phyloP scores from a whole-genome alignment of 164 flowering plant genomes.

The Santalum album region DNA sequence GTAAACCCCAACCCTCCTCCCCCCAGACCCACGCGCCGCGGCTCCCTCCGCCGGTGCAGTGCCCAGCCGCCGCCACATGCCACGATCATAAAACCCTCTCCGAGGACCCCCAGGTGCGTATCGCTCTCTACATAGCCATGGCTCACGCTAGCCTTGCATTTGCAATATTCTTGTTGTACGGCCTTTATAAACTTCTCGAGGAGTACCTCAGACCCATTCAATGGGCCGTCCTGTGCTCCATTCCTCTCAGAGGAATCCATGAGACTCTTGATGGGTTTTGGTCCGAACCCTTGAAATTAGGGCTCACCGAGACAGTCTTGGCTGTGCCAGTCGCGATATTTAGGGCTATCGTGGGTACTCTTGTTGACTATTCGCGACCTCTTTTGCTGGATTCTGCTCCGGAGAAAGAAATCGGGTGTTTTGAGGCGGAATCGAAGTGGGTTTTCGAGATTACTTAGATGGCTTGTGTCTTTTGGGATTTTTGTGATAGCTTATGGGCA shows the following conservation, averaged over 20 bases:
- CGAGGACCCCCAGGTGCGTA: slow-evolving; percentile 64
- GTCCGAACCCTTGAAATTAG: slow-evolving; percentile 69
- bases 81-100: slow-evolving; percentile 12
- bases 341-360: slow-evolving; percentile 46
- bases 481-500: slow-evolving; percentile 64
- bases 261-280: slow-evolving; percentile 71
- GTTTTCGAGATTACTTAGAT: slow-evolving; percentile 56
- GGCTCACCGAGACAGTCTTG: slow-evolving; percentile 73
- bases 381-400: slow-evolving; percentile 26
- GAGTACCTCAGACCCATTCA: slow-evolving; percentile 71
- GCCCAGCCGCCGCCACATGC: slow-evolving; percentile 17
- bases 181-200: slow-evolving; percentile 54
- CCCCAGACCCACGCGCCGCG: slow-evolving; percentile 16
- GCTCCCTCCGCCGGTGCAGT: slow-evolving; percentile 6
- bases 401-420: slow-evolving; percentile 17
- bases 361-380: slow-evolving; percentile 50
- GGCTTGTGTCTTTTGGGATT: slow-evolving; percentile 72
- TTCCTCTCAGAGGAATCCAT: slow-evolving; percentile 83
- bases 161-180: slow-evolving; percentile 47
- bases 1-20: slow-evolving; percentile 39
- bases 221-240: slow-evolving; percentile 89
- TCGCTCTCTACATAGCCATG: slow-evolving; percentile 93
- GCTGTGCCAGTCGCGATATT: slow-evolving; percentile 75
- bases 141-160: slow-evolving; percentile 86
- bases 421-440: slow-evolving; percentile 31